Conservation (phyloP, 441 rosid species). For the Manihot esculenta region DNA sequence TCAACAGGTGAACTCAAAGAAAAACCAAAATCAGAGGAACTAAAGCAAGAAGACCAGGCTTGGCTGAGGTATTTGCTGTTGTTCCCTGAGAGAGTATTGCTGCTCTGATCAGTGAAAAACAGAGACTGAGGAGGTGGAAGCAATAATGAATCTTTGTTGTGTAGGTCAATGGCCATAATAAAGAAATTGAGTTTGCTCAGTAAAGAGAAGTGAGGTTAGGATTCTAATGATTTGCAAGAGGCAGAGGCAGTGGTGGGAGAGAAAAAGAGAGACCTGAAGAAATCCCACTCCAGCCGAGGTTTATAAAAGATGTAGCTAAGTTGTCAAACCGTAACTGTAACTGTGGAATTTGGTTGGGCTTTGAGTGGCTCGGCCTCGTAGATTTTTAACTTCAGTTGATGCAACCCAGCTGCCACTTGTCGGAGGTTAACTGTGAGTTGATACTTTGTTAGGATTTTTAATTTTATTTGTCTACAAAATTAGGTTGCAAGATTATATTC, state of each 20-base stretch:
- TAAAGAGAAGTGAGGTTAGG: constrained; percentile 7
- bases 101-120: constrained; percentile 17
- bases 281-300: background rate
- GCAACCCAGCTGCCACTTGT: constrained; percentile 35
- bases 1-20: constrained; percentile 28
- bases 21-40: constrained; percentile 34
- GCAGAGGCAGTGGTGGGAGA: background rate
- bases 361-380: too few relatives aligned
- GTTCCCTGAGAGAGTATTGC: too few relatives aligned
- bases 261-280: background rate
- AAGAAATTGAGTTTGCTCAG: constrained; percentile 11
- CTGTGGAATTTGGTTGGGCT: constrained; percentile 14
- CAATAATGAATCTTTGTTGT: constrained; percentile 27
- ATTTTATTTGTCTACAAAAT: too few relatives aligned
- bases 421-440: background rate
- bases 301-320: background rate
- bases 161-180: constrained; percentile 50
- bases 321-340: background rate
- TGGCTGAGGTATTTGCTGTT: constrained; percentile 6
- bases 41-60: constrained; percentile 17
- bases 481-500: background rate
- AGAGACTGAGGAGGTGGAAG: constrained; percentile 18
- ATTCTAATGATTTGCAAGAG: constrained; percentile 14
- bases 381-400: too few relatives aligned
- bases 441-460: background rate